A percentile compares a stretch with the other conserved stretches of the same genome.
phyloP scores from a whole-genome alignment of 1,284 basidiomycete genomes.

The Cutaneotrichosporon dermatis region DNA sequence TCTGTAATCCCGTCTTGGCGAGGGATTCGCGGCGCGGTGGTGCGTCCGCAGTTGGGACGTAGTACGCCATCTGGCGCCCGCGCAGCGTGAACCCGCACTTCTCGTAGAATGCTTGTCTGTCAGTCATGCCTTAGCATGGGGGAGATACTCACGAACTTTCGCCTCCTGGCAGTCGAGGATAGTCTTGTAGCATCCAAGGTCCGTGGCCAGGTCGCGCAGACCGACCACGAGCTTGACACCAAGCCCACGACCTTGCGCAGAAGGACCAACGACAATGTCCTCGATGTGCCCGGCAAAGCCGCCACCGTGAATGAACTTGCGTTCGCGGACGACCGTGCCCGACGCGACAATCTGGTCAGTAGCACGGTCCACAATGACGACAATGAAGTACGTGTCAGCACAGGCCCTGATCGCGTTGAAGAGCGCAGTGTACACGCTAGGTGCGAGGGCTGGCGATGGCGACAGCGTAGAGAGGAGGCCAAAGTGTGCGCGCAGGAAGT shows the following conservation, averaged over 20 bases:
- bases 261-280: slow-evolving; percentile 90
- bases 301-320: slow-evolving; percentile 81
- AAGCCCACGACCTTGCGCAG: slow-evolving; percentile 78
- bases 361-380: slow-evolving; percentile 73
- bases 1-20: neutral
- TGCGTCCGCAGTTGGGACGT: slow-evolving; percentile 11
- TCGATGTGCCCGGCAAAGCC: slow-evolving; percentile 91
- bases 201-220: slow-evolving; percentile 71
- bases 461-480: slow-evolving; percentile 75
- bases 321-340: slow-evolving; percentile 81
- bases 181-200: slow-evolving; percentile 82
- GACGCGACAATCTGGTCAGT: slow-evolving; percentile 78
- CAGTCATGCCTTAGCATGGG: neutral
- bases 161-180: slow-evolving; percentile 88
- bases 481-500: slow-evolving; percentile 80
- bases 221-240: slow-evolving; percentile 80
- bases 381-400: slow-evolving; percentile 69
- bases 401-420: slow-evolving; percentile 54
- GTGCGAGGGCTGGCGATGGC: slow-evolving; percentile 68
- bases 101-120: slow-evolving; percentile 76
- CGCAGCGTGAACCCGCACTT: slow-evolving; percentile 67
- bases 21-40: slow-evolving; percentile 4
- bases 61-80: slow-evolving; percentile 35
- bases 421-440: slow-evolving; percentile 62
- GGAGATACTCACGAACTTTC: slow-evolving; percentile 72